Base-by-base conservation (phyloP, 169 alveolate genomes). In the Eimeria tenella region DNA sequence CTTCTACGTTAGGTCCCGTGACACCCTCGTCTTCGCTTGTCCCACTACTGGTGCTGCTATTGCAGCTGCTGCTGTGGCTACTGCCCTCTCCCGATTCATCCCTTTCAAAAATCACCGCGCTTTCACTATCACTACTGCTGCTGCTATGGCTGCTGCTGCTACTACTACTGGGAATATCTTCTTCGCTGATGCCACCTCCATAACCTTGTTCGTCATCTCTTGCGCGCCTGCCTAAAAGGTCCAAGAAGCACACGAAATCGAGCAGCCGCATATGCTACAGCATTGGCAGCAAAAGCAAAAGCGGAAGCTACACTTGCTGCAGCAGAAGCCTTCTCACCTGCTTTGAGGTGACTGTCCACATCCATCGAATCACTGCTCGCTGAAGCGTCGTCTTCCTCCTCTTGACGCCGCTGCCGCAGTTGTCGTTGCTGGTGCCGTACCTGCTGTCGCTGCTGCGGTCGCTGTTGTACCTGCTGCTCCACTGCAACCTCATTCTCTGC, bases 81-180 rank as follows among this genome's bases (percentile, higher is more conserved):
- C 50, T 50, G 79, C 90, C 50, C 15, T 62, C 77, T 83, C 74
- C 90, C 25, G 58, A 15, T 13, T 56, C 73, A 9, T 50, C 79
- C 77, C 79, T 75, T 5, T 60, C 77, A 13, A 79, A 79, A 23
- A 62, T 83, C 77, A 58, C 77, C 13, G 90, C 90, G 60, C 62
- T 58, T 31, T 62, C 79, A 7, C n/a, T 75, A 9, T 42, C 60
- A 75, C 77, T 83, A 60, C 77, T 82, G 75, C 42, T 82, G 74
- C 75, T 82, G 70, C 90, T 21, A 49, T 73, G 19, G 87, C 87
- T 25, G 88, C 88, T 77, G 88, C 88, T 79, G 83, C 42, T 15
- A 60, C 83, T 73, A 75, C 90, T 83, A 75, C 90, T 62, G 42
- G n/a, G 21, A 23, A 79, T 79, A n/a, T 62, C 90, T 75, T 62